Percentiles rank a stretch among this genome's conserved stretches.
Evolutionary conservation across 2,329 filamentous ascomycete genomes (phyloP).

Genomic region (Parascedosporium putredinis): DNA sequence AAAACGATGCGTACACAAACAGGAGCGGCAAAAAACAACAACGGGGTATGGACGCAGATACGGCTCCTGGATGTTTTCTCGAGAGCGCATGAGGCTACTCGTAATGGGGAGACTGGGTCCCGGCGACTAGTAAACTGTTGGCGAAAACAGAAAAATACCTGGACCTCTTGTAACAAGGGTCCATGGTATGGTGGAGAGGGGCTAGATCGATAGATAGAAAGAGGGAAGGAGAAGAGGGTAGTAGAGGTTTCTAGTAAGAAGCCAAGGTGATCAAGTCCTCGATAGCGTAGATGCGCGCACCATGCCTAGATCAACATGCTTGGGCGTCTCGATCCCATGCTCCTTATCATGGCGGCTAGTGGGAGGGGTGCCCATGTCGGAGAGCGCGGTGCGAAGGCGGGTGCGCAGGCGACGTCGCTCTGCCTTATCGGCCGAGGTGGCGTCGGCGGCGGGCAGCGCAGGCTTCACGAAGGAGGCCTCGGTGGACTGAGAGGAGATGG

Average conservation of each 20-base stretch:
- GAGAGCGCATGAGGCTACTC: too few relatives aligned
- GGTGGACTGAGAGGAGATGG: constrained; percentile 3
- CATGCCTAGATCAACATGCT: constrained; percentile 11
- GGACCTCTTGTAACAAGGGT: too few relatives aligned
- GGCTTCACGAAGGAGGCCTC: constrained; percentile 1
- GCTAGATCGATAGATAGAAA: not conserved
- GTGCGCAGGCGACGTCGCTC: constrained; percentile 5
- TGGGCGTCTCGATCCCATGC: constrained; percentile 10
- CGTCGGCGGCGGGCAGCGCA: not conserved
- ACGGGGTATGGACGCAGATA: too few relatives aligned
- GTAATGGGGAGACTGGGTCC: too few relatives aligned
- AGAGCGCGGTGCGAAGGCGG: constrained; percentile 9
- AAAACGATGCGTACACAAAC: too few relatives aligned
- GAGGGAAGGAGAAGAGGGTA: not conserved
- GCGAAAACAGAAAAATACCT: too few relatives aligned
- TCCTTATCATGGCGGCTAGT: constrained; percentile 11
- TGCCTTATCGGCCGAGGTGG: too few relatives aligned
- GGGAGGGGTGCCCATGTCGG: constrained; percentile 12
- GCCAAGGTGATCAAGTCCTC: constrained; percentile 8
- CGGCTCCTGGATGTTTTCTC: too few relatives aligned
- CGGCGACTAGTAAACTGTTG: too few relatives aligned
- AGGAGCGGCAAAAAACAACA: too few relatives aligned
- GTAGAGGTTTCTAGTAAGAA: not conserved
- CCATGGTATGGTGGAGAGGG: too few relatives aligned
- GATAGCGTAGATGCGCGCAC: constrained; percentile 9